A percentile compares a stretch with the other conserved stretches of the same genome.
Conservation (phyloP, 768 basidiomycete species). For the Suillus discolor region DNA sequence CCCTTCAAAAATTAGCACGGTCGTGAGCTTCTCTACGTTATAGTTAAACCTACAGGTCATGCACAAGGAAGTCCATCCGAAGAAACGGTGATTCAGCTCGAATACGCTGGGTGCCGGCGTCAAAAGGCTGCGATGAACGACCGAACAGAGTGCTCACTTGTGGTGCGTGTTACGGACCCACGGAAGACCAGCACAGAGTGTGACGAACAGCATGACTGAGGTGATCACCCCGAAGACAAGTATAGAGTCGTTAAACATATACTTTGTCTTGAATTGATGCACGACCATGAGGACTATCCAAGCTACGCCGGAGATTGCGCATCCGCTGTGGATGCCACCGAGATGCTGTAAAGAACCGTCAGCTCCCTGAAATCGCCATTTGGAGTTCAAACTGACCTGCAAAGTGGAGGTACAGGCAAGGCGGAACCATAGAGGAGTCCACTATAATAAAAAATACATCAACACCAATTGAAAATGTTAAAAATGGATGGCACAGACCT, state of each 20-base stretch:
- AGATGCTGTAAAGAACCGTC: constrained; percentile 53
- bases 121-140: not conserved
- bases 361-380: constrained; percentile 5
- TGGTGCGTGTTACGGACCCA: constrained; percentile 83
- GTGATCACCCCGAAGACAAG: constrained; percentile 65
- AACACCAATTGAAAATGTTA: not conserved
- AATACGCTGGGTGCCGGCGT: constrained; percentile 54
- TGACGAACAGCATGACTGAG: constrained; percentile 56
- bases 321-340: constrained; percentile 80
- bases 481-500: constrained; percentile 37
- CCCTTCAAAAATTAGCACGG: constrained; percentile 46
- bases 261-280: constrained; percentile 51
- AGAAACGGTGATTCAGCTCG: constrained; percentile 78
- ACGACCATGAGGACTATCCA: constrained; percentile 72
- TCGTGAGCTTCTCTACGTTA: not conserved
- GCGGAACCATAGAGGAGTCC: constrained; percentile 74
- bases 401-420: constrained; percentile 74
- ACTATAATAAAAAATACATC: constrained; percentile 38
- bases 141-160: constrained; percentile 51
- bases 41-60: constrained; percentile 42
- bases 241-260: constrained; percentile 55
- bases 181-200: constrained; percentile 68
- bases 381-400: constrained; percentile 44
- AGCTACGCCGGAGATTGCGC: constrained; percentile 66
- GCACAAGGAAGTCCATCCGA: constrained; percentile 69